phyloP scores from a whole-genome alignment of 352 stramenopile genomes.

The Peronospora farinosa region DNA sequence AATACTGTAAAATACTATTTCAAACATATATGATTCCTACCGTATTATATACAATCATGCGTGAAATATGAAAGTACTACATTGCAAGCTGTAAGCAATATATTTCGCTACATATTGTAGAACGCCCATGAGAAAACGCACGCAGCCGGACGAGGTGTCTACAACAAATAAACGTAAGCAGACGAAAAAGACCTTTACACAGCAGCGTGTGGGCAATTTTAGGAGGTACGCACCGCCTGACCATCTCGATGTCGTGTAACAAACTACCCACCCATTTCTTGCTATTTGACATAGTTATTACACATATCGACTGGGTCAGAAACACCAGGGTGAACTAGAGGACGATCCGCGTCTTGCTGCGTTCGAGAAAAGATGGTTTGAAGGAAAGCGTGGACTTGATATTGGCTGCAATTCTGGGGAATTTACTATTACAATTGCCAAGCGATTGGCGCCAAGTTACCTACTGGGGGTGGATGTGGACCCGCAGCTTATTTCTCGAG shows the following conservation, averaged over 20 bases:
- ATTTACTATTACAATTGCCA: slow-evolving; percentile 67
- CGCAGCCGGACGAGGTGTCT: not conserved
- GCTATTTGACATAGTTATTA: slow-evolving; percentile 48
- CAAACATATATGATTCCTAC: too few relatives aligned
- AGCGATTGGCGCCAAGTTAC: slow-evolving; percentile 43
- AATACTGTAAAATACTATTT: too few relatives aligned
- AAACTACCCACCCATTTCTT: slow-evolving; percentile 5
- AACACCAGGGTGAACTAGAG: slow-evolving; percentile 40
- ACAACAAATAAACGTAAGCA: not conserved
- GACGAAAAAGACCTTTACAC: slow-evolving; percentile 30
- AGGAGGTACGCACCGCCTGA: slow-evolving; percentile 33
- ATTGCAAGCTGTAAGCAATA: too few relatives aligned
- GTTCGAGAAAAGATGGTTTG: slow-evolving; percentile 65
- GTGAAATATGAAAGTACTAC: too few relatives aligned
- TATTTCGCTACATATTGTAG: too few relatives aligned
- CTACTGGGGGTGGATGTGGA: slow-evolving; percentile 74
- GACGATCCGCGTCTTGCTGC: slow-evolving; percentile 53
- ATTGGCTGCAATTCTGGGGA: slow-evolving; percentile 81
- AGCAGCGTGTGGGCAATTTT: slow-evolving; percentile 71
- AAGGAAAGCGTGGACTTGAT: slow-evolving; percentile 54
- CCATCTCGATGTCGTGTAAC: not conserved
- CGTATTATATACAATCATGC: too few relatives aligned
- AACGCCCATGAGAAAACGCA: not conserved
- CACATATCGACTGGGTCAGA: slow-evolving; percentile 60
- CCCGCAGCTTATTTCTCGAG: slow-evolving; percentile 50